Evolutionary conservation across 78 protist genomes (phyloP).

Genomic region (Guillardia theta): DNA sequence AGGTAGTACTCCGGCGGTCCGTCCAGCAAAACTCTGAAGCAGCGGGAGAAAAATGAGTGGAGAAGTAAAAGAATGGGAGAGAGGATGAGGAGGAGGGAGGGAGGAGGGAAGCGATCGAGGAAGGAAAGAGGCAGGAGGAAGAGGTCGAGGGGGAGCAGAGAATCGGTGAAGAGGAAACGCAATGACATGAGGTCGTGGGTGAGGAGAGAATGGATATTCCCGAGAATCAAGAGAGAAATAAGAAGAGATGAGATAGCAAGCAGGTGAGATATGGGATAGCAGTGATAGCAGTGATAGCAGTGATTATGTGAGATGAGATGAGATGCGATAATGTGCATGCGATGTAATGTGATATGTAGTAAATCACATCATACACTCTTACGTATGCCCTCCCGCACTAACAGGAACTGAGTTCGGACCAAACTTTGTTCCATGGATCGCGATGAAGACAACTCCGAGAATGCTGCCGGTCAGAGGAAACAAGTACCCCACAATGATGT

Average conservation of each 20-base stretch:
- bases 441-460: not conserved
- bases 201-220: not conserved
- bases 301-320: too few relatives aligned
- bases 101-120: not conserved
- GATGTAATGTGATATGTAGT: too few relatives aligned
- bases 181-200: not conserved
- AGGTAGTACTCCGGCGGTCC: not conserved
- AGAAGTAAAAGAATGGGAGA: too few relatives aligned
- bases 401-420: not conserved
- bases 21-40: not conserved
- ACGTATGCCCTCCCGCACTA: too few relatives aligned
- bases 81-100: not conserved
- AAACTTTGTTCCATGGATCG: not conserved
- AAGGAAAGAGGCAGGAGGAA: not conserved
- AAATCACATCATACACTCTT: too few relatives aligned
- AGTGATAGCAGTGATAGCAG: too few relatives aligned
- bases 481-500: not conserved
- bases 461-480: not conserved
- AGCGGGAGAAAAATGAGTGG: not conserved
- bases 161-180: not conserved
- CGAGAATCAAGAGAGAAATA: too few relatives aligned
- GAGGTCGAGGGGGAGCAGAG: not conserved
- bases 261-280: too few relatives aligned
- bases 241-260: too few relatives aligned
- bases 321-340: too few relatives aligned